Evolutionary conservation across 1,139 yeast genomes (phyloP).

Genomic region (Entelexis paramagnoliae): DNA sequence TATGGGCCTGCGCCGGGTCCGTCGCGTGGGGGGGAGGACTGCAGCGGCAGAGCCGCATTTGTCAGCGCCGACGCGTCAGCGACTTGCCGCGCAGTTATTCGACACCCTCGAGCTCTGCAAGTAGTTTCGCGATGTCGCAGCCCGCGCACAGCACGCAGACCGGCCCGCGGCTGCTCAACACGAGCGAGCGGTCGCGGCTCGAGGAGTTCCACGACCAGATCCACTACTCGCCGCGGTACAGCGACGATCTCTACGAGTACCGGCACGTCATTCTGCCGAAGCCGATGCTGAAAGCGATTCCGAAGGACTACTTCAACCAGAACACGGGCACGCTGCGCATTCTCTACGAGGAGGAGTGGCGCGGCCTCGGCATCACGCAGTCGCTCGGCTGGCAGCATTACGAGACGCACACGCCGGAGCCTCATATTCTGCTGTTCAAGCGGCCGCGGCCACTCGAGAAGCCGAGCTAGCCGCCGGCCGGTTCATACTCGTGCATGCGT

Average conservation of each 20-base stretch:
- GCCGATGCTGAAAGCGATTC: conserved; percentile 87
- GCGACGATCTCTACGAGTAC: conserved; percentile 81
- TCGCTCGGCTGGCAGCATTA: conserved; percentile 97
- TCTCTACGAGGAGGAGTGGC: conserved; percentile 92
- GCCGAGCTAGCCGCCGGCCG: neutral
- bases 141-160: conserved; percentile 9
- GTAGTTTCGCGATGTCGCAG: conserved; percentile 13
- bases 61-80: neutral
- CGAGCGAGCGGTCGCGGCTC: conserved; percentile 73
- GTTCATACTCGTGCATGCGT: neutral
- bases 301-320: conserved; percentile 90
- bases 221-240: conserved; percentile 77
- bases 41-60: too few species aligned
- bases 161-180: conserved; percentile 55
- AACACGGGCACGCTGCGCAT: conserved; percentile 81
- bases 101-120: neutral
- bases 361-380: conserved; percentile 96
- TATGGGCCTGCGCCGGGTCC: too few species aligned
- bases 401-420: conserved; percentile 98
- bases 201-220: conserved; percentile 89
- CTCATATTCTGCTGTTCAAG: conserved; percentile 86
- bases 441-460: conserved; percentile 24
- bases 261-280: conserved; percentile 96
- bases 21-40: too few species aligned
- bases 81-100: neutral